Conservation (phyloP, 495 filamentous ascomycete species). For the Aspergillus olivimuriae region DNA sequence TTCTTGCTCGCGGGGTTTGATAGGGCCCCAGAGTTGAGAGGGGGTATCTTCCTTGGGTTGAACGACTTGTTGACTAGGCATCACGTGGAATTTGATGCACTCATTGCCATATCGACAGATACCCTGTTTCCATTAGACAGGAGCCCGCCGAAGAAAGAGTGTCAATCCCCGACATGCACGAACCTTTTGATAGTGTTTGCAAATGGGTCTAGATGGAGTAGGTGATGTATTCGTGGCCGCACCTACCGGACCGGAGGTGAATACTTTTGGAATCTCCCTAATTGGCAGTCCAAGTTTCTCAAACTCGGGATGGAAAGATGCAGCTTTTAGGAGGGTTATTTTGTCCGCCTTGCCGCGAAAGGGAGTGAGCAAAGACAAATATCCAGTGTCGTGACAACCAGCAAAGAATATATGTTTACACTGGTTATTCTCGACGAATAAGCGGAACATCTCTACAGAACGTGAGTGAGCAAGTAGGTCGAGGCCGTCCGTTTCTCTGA, state of each 20-base stretch:
- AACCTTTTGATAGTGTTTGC: constrained; percentile 39
- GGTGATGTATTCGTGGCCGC: constrained; percentile 8
- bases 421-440: constrained; percentile 53
- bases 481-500: background rate
- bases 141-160: too few relatives aligned
- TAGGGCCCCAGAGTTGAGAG: constrained; percentile 4
- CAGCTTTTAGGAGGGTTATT: constrained; percentile 48
- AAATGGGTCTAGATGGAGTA: constrained; percentile 21
- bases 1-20: constrained; percentile 18
- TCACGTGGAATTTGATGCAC: constrained; percentile 34
- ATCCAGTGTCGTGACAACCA: constrained; percentile 56
- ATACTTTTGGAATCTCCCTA: constrained; percentile 38
- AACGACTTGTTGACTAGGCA: constrained; percentile 23
- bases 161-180: too few relatives aligned
- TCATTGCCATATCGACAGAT: constrained; percentile 33
- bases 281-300: constrained; percentile 31
- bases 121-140: constrained; percentile 21
- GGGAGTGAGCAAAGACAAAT: constrained; percentile 49
- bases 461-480: constrained; percentile 1
- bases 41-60: constrained; percentile 12
- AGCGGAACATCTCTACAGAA: constrained; percentile 44
- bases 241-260: constrained; percentile 29
- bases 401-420: constrained; percentile 65
- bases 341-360: constrained; percentile 38
- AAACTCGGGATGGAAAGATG: constrained; percentile 32